Conservation (phyloP, 495 filamentous ascomycete species). For the Bacidia gigantensis region DNA sequence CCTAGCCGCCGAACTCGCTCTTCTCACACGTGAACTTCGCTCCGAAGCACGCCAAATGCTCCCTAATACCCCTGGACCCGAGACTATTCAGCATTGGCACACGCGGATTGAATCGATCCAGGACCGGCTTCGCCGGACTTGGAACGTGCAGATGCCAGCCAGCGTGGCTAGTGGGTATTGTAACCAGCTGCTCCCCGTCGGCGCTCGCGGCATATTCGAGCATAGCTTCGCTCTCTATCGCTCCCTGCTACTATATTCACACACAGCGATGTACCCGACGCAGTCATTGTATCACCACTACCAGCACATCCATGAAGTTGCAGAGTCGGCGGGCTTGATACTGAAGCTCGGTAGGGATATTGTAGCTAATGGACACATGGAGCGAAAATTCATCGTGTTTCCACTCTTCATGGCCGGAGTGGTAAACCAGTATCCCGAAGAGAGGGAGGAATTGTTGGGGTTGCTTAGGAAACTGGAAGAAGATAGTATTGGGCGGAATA, state of each 20-base stretch:
- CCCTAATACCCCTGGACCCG: background rate
- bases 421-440: constrained; percentile 25
- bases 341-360: constrained; percentile 30
- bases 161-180: constrained; percentile 16
- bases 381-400: constrained; percentile 38
- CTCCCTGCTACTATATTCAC: constrained; percentile 35
- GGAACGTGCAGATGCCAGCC: constrained; percentile 26
- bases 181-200: constrained; percentile 29
- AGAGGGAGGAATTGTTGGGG: constrained; percentile 37
- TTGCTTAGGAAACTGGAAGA: constrained; percentile 37
- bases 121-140: constrained; percentile 27
- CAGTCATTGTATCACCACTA: constrained; percentile 29
- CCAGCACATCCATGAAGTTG: constrained; percentile 27
- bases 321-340: constrained; percentile 31
- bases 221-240: constrained; percentile 36
- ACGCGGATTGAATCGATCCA: constrained; percentile 23
- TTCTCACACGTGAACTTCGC: constrained; percentile 28
- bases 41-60: constrained; percentile 13
- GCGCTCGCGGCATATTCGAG: constrained; percentile 31
- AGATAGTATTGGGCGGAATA: constrained; percentile 37
- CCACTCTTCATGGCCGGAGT: constrained; percentile 44
- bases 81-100: constrained; percentile 16
- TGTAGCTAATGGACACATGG: constrained; percentile 19
- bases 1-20: constrained; percentile 29
- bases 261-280: constrained; percentile 35